Conservation (phyloP, 23 red algal genomes). For the Gracilariopsis chorda region DNA sequence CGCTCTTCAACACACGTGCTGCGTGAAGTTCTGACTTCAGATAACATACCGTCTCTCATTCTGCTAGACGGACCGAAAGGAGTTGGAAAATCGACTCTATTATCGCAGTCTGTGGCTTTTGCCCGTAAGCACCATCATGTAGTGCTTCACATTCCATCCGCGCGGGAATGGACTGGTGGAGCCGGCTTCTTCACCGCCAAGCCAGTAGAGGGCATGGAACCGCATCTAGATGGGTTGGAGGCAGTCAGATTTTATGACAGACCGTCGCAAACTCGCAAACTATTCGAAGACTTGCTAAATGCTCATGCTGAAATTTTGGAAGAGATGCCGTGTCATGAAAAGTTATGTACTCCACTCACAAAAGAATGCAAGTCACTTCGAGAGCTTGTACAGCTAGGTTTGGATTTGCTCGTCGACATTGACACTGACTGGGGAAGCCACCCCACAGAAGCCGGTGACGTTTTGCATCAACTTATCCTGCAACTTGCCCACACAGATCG, state of each 20-base stretch:
- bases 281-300: constrained; percentile 39
- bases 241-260: constrained; percentile 52
- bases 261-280: constrained; percentile 10
- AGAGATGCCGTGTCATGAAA: constrained; percentile 12
- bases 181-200: constrained; percentile 49
- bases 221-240: constrained; percentile 13
- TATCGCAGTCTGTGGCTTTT: constrained; percentile 35
- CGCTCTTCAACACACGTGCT: background rate
- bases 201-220: constrained; percentile 25
- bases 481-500: background rate
- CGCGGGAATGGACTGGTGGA: constrained; percentile 45
- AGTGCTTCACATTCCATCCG: constrained; percentile 32
- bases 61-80: constrained; percentile 51
- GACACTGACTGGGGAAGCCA: constrained; percentile 41
- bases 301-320: constrained; percentile 7
- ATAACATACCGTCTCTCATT: background rate
- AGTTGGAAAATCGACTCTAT: constrained; percentile 42
- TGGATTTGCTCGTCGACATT: constrained; percentile 20
- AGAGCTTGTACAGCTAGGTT: constrained; percentile 37
- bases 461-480: constrained; percentile 20
- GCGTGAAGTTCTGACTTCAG: background rate
- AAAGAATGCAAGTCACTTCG: constrained; percentile 5
- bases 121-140: constrained; percentile 36
- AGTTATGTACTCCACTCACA: background rate
- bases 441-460: constrained; percentile 9